phyloP scores from a whole-genome alignment of 495 filamentous ascomycete species.

The Lasiosphaeris hirsuta region DNA sequence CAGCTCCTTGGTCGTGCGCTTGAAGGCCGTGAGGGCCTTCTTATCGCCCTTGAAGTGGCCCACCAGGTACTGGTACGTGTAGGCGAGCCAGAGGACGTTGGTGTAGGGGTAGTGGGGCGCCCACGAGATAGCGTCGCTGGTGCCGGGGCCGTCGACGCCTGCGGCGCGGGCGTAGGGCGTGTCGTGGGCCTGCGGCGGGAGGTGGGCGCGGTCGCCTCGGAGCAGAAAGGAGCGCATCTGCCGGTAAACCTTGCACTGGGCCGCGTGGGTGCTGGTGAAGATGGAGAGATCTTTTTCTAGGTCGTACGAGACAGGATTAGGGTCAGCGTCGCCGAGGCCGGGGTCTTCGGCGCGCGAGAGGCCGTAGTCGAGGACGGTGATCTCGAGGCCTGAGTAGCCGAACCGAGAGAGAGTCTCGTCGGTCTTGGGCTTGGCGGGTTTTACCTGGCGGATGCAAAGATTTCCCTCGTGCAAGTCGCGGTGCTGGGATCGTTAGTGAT shows the following conservation, averaged over 20 bases:
- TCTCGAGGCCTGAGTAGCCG: conserved; percentile 65
- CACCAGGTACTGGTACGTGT: conserved; percentile 44
- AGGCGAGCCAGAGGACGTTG: conserved; percentile 54
- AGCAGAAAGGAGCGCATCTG: conserved; percentile 52
- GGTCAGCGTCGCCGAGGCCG: not conserved
- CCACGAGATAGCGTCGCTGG: conserved; percentile 36
- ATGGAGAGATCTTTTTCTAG: conserved; percentile 50
- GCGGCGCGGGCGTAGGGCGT: conserved; percentile 33
- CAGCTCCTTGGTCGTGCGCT: conserved; percentile 39
- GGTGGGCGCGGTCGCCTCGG: conserved; percentile 26
- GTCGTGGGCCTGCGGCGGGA: conserved; percentile 33
- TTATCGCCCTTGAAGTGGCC: conserved; percentile 32
- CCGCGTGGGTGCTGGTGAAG: conserved; percentile 49
- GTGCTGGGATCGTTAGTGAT: conserved; percentile 49
- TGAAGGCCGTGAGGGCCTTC: conserved; percentile 35
- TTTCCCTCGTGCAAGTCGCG: conserved; percentile 88
- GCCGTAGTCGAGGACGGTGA: conserved; percentile 88
- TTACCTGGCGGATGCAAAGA: conserved; percentile 63
- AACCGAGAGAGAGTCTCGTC: conserved; percentile 46
- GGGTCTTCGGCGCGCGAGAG: conserved; percentile 62
- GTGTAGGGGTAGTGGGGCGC: conserved; percentile 43
- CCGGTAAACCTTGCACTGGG: conserved; percentile 46
- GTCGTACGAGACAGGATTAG: conserved; percentile 39
- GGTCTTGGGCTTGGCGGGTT: conserved; percentile 35
- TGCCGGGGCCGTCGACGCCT: conserved; percentile 16